These are phyloP conservation scores for Arabis hirsuta DNA, from an alignment of 345 rosid genomes.

Conservation along the genomic window DNA sequence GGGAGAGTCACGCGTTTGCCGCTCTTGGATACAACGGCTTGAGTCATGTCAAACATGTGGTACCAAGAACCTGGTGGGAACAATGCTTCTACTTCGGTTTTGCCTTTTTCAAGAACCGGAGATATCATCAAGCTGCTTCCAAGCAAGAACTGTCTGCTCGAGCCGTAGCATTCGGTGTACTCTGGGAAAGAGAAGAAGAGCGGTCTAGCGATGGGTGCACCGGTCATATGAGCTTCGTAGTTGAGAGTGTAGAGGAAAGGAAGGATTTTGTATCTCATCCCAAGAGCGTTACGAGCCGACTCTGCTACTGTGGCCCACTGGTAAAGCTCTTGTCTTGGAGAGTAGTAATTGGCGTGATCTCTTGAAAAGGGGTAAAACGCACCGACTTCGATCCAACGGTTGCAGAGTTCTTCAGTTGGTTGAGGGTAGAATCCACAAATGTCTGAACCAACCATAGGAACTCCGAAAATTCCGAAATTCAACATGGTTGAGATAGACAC, in stretches of 20 bases:
- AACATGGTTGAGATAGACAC: conserved; percentile 88
- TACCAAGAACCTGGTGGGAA: conserved; percentile 97
- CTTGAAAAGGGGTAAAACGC: conserved; percentile 96
- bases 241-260: conserved; percentile 84
- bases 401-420: conserved; percentile 94
- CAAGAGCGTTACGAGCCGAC: conserved; percentile 92
- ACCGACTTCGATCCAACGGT: conserved; percentile 96
- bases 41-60: conserved; percentile 73
- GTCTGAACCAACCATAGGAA: conserved; percentile 97
- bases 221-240: conserved; percentile 74
- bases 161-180: conserved; percentile 62
- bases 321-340: conserved; percentile 97
- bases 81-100: conserved; percentile 68
- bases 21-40: conserved; percentile 53
- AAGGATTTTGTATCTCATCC: conserved; percentile 89
- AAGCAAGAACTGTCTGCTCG: conserved; percentile 90
- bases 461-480: conserved; percentile 91
- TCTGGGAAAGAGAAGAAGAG: conserved; percentile 93
- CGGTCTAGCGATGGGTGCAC: conserved; percentile 95
- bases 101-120: conserved; percentile 85
- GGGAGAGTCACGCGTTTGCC: conserved; percentile 66
- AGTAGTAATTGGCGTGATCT: conserved; percentile 89
- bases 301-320: conserved; percentile 85
- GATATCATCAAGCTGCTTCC: conserved; percentile 91
- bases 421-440: conserved; percentile 95